Percentiles rank a stretch among this genome's conserved stretches.
Conservation (phyloP, 495 filamentous ascomycete genomes). For the Talaromyces adpressus region DNA sequence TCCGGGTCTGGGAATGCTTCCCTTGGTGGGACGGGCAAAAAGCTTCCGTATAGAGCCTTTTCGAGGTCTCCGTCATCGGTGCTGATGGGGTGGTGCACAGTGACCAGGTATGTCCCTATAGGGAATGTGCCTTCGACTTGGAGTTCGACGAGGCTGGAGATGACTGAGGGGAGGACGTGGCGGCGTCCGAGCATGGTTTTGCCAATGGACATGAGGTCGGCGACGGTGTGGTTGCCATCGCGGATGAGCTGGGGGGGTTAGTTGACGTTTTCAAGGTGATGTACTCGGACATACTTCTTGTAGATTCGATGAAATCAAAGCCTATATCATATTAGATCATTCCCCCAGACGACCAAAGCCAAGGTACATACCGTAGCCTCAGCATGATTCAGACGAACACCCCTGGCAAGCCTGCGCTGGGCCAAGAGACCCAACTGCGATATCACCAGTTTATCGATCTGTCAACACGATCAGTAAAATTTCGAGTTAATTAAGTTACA, state of each 20-base stretch:
- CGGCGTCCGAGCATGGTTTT: slow-evolving; percentile 89
- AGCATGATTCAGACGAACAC: slow-evolving; percentile 82
- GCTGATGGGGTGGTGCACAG: slow-evolving; percentile 83
- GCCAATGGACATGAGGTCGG: slow-evolving; percentile 88
- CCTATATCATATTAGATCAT: slow-evolving; percentile 38
- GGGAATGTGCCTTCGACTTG: slow-evolving; percentile 94
- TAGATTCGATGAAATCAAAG: slow-evolving; percentile 81
- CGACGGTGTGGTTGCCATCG: slow-evolving; percentile 88
- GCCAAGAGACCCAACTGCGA: slow-evolving; percentile 85
- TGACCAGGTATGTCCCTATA: slow-evolving; percentile 88
- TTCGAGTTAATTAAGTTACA: background rate
- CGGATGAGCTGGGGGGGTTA: slow-evolving; percentile 63
- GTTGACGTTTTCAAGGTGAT: background rate
- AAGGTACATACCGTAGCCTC: slow-evolving; percentile 67
- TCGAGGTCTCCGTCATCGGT: slow-evolving; percentile 82
- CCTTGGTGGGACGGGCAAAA: slow-evolving; percentile 71
- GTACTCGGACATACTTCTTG: slow-evolving; percentile 60
- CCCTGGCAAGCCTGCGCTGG: slow-evolving; percentile 81
- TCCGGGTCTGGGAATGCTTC: slow-evolving; percentile 58
- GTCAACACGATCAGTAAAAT: slow-evolving; percentile 7
- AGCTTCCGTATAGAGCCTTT: slow-evolving; percentile 84
- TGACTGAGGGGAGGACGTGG: slow-evolving; percentile 82
- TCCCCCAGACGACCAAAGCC: background rate
- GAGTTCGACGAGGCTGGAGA: slow-evolving; percentile 68
- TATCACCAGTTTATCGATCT: slow-evolving; percentile 96